phyloP scores from a whole-genome alignment of 176 grass and related monocot genomes.

The Rhynchospora breviuscula region DNA sequence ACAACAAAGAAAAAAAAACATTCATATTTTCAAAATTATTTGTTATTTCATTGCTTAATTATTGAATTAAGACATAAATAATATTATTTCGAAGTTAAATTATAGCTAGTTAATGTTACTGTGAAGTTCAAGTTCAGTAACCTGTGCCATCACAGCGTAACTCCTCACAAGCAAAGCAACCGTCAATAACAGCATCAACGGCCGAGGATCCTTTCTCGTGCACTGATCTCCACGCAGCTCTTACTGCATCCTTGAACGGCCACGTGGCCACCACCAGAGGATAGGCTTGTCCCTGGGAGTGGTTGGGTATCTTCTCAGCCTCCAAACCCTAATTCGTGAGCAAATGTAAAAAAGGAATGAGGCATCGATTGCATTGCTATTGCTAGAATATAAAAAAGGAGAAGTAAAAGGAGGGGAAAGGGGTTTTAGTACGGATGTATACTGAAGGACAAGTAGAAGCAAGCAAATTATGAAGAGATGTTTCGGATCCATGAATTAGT shows the following conservation, averaged over 20 bases:
- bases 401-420: not conserved
- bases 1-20: not conserved
- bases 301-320: not conserved
- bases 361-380: not conserved
- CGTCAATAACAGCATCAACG: conserved; percentile 61
- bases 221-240: conserved; percentile 49
- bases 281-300: not conserved
- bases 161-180: conserved; percentile 76
- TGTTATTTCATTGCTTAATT: not conserved
- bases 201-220: conserved; percentile 39
- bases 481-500: not conserved
- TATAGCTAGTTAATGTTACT: not conserved
- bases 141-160: conserved; percentile 78
- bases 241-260: conserved; percentile 66
- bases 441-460: not conserved
- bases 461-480: not conserved
- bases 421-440: not conserved
- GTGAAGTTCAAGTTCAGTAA: not conserved
- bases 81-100: not conserved
- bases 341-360: conserved; percentile 25
- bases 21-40: not conserved
- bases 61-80: not conserved
- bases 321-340: conserved; percentile 16
- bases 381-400: not conserved
- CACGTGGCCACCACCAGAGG: conserved; percentile 81